Evolutionary conservation across 1,284 basidiomycete species (phyloP).

Genomic region (Clitocybe nebularis): DNA sequence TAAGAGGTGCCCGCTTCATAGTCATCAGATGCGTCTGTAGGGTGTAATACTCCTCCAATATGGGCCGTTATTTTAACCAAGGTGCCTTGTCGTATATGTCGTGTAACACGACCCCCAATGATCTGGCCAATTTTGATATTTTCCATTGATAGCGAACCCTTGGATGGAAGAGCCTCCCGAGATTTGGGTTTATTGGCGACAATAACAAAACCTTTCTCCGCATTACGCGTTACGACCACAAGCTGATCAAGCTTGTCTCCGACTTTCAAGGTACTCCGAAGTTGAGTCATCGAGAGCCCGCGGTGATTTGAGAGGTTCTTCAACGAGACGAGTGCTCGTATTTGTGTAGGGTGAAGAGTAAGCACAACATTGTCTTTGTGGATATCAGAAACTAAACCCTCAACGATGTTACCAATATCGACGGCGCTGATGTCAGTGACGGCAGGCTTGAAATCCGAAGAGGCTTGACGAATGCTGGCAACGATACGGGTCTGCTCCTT

Average conservation of each 20-base stretch:
- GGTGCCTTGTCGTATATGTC: constrained; percentile 64
- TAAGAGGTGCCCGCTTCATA: constrained; percentile 58
- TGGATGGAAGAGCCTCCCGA: constrained; percentile 43
- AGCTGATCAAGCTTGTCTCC: constrained; percentile 78
- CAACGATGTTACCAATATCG: constrained; percentile 73
- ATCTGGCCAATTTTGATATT: constrained; percentile 68
- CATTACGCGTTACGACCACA: constrained; percentile 86
- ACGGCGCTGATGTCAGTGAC: constrained; percentile 65
- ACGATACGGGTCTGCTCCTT: constrained; percentile 63
- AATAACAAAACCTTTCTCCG: constrained; percentile 85
- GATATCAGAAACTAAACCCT: constrained; percentile 70
- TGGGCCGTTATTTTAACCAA: constrained; percentile 70
- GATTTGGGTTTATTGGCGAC: constrained; percentile 70
- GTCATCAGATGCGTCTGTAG: constrained; percentile 81
- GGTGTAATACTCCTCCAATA: constrained; percentile 73
- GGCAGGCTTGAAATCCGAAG: constrained; percentile 46
- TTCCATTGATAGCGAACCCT: constrained; percentile 59
- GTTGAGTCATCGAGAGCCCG: constrained; percentile 61
- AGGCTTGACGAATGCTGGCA: constrained; percentile 86
- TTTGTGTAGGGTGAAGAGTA: constrained; percentile 64
- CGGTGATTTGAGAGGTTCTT: constrained; percentile 87
- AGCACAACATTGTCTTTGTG: constrained; percentile 84
- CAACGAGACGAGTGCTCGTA: constrained; percentile 82
- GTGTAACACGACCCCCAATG: constrained; percentile 74
- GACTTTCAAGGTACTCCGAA: constrained; percentile 62